Base-by-base conservation (phyloP, 2,329 filamentous ascomycete genomes). In the Hansfordia pulvinata region DNA sequence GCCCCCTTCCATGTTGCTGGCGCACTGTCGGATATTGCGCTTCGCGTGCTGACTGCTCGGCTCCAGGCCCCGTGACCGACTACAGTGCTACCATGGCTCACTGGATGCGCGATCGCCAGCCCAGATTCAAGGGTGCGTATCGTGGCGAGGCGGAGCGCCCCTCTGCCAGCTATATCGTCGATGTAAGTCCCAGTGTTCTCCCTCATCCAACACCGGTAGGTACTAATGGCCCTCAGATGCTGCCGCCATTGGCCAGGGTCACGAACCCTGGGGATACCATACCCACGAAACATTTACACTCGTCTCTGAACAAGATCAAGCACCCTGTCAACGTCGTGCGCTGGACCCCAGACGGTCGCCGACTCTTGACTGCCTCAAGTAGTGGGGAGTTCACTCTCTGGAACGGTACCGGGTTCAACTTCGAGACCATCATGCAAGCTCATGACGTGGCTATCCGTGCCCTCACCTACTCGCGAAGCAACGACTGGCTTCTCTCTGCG, bases 331-430 rank as follows among this genome's bases (percentile, higher is more conserved):
- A 94, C 37, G 83, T 96, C 7, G 88, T 98, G 20, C 73, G 84
- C 50, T 98, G 90, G 90, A 98, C 92, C 10, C 90, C 90, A 6
- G 90, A 98, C 53, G 90, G 90, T 16, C 76, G 90, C 34, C 69
- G 90, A 39, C 60, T 98, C 30, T 65, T 98, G 47, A 96, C 90
- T 0, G 90, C 85, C 13, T 93, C 86, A 0, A 93, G 85, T 39
- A 96, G 88, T 49, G 90, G 90, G 45, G 90, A 98, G 50, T 98
- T 98, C 44, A 98, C 92, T 20, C 57, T 98, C 4, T 98, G 90
- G 90, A 98, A 98, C 50, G 90, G 90, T 35, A 96, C 88, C 22
- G 88, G 85, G 14, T 98, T 98, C 68, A 96, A 98, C 53, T 98
- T 98, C 43, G 90, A 98, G 58, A 96, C 90, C 4, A 94, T 98